phyloP scores from a whole-genome alignment of 1,284 basidiomycete genomes.

The Ganoderma boninense region DNA sequence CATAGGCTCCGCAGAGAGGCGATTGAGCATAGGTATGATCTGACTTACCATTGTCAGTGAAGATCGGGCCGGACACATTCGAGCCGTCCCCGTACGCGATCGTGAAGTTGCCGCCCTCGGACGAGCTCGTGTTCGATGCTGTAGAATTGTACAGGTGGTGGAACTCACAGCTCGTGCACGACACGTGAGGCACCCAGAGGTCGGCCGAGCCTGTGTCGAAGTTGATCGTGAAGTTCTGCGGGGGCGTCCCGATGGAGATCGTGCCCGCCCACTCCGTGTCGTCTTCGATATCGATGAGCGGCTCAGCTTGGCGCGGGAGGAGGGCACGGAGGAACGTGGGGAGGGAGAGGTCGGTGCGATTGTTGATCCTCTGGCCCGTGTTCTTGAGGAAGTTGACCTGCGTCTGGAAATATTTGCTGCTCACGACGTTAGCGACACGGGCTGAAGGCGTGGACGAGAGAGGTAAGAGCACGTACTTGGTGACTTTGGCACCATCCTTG shows the following conservation, averaged over 20 bases:
- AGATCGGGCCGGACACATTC: slow-evolving; percentile 47
- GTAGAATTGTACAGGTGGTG: slow-evolving; percentile 43
- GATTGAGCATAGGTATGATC: not conserved
- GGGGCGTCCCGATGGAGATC: slow-evolving; percentile 33
- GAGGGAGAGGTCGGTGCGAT: slow-evolving; percentile 9
- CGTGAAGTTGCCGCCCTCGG: slow-evolving; percentile 40
- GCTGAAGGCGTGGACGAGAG: not conserved
- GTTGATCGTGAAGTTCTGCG: slow-evolving; percentile 29
- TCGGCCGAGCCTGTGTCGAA: slow-evolving; percentile 48
- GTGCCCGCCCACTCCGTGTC: slow-evolving; percentile 33
- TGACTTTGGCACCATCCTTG: slow-evolving; percentile 14
- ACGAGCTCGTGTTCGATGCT: slow-evolving; percentile 39
- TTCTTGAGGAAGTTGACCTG: slow-evolving; percentile 27
- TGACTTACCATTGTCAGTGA: slow-evolving; percentile 43
- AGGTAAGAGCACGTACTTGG: slow-evolving; percentile 23
- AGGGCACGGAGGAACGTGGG: slow-evolving; percentile 7
- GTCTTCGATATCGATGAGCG: slow-evolving; percentile 22
- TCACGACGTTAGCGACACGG: not conserved
- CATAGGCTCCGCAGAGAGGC: too few species aligned
- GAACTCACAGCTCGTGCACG: slow-evolving; percentile 45
- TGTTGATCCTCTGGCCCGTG: slow-evolving; percentile 9
- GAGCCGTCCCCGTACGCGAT: slow-evolving; percentile 54
- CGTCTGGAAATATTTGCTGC: slow-evolving; percentile 2
- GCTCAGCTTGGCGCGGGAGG: slow-evolving; percentile 18
- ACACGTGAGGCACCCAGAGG: slow-evolving; percentile 47